phyloP scores from a whole-genome alignment of 2,329 filamentous ascomycete genomes.

The Penicillium polonicum region DNA sequence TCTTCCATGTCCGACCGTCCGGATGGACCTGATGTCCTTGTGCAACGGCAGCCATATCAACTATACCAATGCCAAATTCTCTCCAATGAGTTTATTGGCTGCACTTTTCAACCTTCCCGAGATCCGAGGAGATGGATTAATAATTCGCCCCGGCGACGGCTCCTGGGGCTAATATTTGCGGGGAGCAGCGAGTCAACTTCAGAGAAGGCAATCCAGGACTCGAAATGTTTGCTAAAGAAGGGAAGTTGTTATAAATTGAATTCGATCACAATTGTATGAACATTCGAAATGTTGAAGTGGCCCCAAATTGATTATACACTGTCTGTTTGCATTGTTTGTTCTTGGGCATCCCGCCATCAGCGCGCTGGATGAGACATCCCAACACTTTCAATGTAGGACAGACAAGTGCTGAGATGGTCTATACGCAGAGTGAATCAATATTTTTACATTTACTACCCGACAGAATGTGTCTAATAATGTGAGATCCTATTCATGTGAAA shows the following conservation, averaged over 20 bases:
- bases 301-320: neutral
- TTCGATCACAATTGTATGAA: neutral
- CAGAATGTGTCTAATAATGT: neutral
- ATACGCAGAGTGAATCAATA: neutral
- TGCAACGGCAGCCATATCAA: slow-evolving; percentile 16
- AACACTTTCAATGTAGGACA: neutral
- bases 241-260: neutral
- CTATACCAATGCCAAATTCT: neutral
- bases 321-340: slow-evolving; percentile 7
- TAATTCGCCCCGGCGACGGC: neutral
- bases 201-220: neutral
- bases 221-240: neutral
- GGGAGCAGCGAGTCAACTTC: neutral
- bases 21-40: slow-evolving; percentile 26
- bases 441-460: neutral
- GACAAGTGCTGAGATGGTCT: neutral
- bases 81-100: neutral
- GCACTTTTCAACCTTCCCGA: neutral
- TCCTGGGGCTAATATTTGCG: neutral
- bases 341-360: neutral
- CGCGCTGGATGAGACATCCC: neutral
- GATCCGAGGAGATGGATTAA: neutral
- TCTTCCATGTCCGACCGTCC: slow-evolving; percentile 44
- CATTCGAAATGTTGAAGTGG: neutral
- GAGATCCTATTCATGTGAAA: neutral